Evolutionary conservation across 2,329 filamentous ascomycete genomes (phyloP).

Genomic region (Pseudogymnoascus sp.): DNA sequence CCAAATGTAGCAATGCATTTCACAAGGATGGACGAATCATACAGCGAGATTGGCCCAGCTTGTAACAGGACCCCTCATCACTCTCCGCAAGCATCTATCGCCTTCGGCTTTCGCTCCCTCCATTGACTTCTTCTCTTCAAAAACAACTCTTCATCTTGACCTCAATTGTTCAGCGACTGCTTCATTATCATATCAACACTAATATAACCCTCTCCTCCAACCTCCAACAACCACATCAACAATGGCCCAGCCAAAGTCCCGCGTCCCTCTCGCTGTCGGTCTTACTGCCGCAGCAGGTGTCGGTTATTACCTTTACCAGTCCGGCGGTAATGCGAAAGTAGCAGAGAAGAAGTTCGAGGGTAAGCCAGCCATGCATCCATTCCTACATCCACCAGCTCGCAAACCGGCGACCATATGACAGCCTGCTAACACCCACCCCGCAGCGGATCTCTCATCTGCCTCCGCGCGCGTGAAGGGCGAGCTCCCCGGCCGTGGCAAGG

Average conservation of each 20-base stretch:
- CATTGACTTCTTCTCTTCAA: constrained; percentile 2
- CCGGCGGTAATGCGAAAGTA: constrained; percentile 71
- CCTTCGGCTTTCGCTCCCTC: not conserved
- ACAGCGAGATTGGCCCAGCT: not conserved
- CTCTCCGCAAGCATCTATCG: constrained; percentile 1
- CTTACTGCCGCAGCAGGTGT: constrained; percentile 57
- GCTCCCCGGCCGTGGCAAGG: constrained; percentile 52
- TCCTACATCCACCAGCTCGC: not conserved
- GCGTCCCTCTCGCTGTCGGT: constrained; percentile 42
- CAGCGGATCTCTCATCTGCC: constrained; percentile 69
- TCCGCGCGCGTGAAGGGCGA: constrained; percentile 59
- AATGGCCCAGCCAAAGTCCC: constrained; percentile 32
- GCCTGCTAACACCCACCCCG: not conserved
- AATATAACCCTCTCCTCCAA: not conserved
- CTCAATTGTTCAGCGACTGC: not conserved
- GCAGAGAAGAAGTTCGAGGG: constrained; percentile 85
- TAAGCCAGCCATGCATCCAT: constrained; percentile 36
- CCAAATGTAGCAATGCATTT: not conserved
- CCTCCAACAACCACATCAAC: constrained; percentile 13
- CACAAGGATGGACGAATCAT: constrained; percentile 3
- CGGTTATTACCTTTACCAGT: constrained; percentile 86
- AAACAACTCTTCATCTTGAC: constrained; percentile 4
- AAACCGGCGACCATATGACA: not conserved
- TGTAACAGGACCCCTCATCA: constrained; percentile 1
- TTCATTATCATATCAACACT: constrained; percentile 3